Conservation (phyloP, 2,329 filamentous ascomycete species). For the Magnaporthales sp. region DNA sequence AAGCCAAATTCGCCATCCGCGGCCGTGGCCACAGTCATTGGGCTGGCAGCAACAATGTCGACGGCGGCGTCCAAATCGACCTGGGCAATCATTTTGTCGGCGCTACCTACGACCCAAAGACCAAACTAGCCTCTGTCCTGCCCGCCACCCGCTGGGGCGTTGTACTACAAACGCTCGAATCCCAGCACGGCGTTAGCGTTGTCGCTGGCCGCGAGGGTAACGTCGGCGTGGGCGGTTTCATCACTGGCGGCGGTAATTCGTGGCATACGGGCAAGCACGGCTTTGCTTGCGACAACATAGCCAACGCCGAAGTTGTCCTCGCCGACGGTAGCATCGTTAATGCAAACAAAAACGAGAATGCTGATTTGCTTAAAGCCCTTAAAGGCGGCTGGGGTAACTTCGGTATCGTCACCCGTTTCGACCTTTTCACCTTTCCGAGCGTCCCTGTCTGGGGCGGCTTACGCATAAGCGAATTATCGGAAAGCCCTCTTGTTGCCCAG, state of each 20-base stretch:
- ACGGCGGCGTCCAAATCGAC: constrained; percentile 28
- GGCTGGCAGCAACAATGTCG: constrained; percentile 24
- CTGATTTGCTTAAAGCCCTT: constrained; percentile 30
- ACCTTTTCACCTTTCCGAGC: constrained; percentile 5
- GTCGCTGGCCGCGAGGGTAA: constrained; percentile 25
- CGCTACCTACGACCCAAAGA: constrained; percentile 19
- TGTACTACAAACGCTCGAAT: constrained; percentile 26
- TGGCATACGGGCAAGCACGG: constrained; percentile 20
- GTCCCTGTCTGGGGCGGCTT: constrained; percentile 7
- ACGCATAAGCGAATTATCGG: background rate
- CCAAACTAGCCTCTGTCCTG: constrained; percentile 21
- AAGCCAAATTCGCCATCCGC: constrained; percentile 28
- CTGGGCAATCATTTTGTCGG: constrained; percentile 21
- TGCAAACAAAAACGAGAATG: constrained; percentile 22
- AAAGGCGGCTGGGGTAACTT: constrained; percentile 34
- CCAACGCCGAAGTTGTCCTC: constrained; percentile 29
- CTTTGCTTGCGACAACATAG: constrained; percentile 27
- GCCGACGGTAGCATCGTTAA: constrained; percentile 26
- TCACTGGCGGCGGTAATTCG: constrained; percentile 26
- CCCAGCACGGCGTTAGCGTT: constrained; percentile 19
- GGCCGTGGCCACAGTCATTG: constrained; percentile 27
- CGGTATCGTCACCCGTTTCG: constrained; percentile 20
- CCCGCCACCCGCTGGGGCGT: constrained; percentile 27
- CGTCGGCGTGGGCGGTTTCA: constrained; percentile 26
- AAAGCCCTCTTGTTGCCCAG: background rate